A percentile compares a stretch with the other conserved stretches of the same genome.
These are phyloP conservation scores for Fraxinus velutina DNA, from an alignment of 305 asterid genomes.

Conservation along the genomic window DNA sequence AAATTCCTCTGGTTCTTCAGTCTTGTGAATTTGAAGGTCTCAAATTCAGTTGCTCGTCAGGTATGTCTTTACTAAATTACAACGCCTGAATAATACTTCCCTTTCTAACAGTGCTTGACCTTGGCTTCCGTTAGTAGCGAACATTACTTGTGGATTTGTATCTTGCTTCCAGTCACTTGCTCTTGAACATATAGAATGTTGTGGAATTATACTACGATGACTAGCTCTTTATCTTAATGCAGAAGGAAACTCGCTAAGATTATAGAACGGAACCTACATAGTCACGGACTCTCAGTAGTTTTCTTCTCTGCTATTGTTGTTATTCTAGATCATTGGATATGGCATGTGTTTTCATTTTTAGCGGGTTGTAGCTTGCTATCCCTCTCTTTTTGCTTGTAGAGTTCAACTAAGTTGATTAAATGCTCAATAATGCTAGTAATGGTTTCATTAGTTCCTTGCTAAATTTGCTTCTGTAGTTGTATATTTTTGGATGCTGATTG, in stretches of 20 bases:
- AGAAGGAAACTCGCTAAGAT: background rate
- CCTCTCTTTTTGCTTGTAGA: background rate
- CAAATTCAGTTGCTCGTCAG: constrained; percentile 73
- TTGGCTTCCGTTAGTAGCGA: constrained; percentile 2
- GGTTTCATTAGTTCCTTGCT: background rate
- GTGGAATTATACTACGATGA: background rate
- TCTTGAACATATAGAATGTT: background rate
- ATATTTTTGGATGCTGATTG: constrained; percentile 9
- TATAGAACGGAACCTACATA: background rate
- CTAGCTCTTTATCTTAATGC: background rate
- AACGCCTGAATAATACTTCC: constrained; percentile 10
- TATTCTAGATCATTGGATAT: background rate
- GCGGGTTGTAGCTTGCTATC: background rate
- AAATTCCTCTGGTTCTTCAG: constrained; percentile 84
- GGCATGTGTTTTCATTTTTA: background rate
- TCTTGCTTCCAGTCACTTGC: background rate
- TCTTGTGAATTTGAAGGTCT: constrained; percentile 88
- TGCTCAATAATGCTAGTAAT: background rate
- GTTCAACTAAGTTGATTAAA: background rate
- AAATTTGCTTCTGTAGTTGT: background rate
- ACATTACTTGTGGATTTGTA: background rate
- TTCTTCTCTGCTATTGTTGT: background rate
- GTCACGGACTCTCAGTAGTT: background rate
- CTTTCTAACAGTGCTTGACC: background rate
- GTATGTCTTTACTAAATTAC: constrained; percentile 36